phyloP scores from a whole-genome alignment of 73 alveolate species.

The Breviolum minutum region DNA sequence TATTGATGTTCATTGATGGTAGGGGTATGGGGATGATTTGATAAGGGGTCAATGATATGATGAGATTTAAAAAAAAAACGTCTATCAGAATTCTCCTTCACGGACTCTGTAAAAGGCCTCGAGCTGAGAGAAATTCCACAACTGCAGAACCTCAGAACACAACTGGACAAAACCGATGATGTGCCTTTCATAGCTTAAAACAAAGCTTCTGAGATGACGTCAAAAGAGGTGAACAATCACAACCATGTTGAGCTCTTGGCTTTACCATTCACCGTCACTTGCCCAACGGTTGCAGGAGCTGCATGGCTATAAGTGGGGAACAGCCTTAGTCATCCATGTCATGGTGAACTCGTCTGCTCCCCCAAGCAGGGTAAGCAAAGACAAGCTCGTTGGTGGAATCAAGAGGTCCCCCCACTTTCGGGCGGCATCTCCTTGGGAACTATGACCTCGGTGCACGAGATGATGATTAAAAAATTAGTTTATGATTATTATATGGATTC shows the following conservation, averaged over 20 bases:
- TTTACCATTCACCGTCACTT: conserved; percentile 63
- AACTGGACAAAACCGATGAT: too few relatives aligned
- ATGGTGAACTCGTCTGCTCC: neutral
- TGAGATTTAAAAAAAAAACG: neutral
- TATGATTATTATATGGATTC: too few relatives aligned
- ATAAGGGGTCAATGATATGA: too few relatives aligned
- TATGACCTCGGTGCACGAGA: neutral
- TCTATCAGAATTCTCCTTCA: neutral
- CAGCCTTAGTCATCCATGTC: conserved; percentile 36
- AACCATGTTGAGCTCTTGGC: neutral
- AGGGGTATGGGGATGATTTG: too few relatives aligned
- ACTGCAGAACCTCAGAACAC: conserved; percentile 31
- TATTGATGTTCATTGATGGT: too few relatives aligned
- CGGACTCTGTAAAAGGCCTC: conserved; percentile 3
- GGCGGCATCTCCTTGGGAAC: neutral
- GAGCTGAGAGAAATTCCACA: conserved; percentile 79
- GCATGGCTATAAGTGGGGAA: conserved; percentile 78
- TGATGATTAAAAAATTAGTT: neutral
- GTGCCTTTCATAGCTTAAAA: too few relatives aligned
- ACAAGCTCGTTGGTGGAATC: too few relatives aligned
- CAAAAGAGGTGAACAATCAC: too few relatives aligned
- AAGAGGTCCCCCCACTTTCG: neutral
- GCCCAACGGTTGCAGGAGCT: conserved; percentile 62
- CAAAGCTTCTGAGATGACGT: too few relatives aligned
- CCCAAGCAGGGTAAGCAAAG: neutral